phyloP scores from a whole-genome alignment of 202 grass and related monocot genomes.

The Musa balbisiana region DNA sequence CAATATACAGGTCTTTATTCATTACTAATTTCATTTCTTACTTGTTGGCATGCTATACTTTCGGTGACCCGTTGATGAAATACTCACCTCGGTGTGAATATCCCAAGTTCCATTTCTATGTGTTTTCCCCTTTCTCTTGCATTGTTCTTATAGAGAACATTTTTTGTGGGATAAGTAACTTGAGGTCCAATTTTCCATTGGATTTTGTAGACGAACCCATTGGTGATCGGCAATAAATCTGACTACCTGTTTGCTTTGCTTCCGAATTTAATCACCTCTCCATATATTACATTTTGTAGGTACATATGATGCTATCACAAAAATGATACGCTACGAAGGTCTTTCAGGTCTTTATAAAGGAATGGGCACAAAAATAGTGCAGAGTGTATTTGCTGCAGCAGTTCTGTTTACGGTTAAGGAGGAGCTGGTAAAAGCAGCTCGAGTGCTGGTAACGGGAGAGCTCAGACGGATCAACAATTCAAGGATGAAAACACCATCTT shows the following conservation, averaged over 20 bases:
- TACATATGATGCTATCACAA: constrained; percentile 77
- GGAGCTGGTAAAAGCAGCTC: constrained; percentile 82
- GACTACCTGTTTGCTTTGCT: background rate
- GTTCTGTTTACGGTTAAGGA: constrained; percentile 98
- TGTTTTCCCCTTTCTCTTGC: background rate
- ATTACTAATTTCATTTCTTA: too few relatives aligned
- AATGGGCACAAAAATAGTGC: constrained; percentile 96
- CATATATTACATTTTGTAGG: constrained; percentile 32
- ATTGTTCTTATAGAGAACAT: too few relatives aligned
- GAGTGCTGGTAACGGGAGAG: constrained; percentile 59
- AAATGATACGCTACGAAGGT: constrained; percentile 74
- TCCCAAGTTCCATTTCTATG: too few relatives aligned
- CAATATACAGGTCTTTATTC: constrained; percentile 59
- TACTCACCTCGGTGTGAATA: too few relatives aligned
- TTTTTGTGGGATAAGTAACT: too few relatives aligned
- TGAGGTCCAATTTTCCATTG: too few relatives aligned
- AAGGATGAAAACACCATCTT: constrained; percentile 27
- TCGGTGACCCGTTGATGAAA: too few relatives aligned
- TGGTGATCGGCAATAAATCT: background rate
- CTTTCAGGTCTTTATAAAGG: constrained; percentile 69
- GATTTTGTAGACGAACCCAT: background rate
- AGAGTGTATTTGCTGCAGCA: constrained; percentile 89
- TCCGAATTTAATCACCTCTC: background rate
- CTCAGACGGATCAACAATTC: constrained; percentile 36
- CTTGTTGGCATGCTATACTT: too few relatives aligned